Base-by-base conservation (phyloP, 768 basidiomycete species). In the Panus rudis region DNA sequence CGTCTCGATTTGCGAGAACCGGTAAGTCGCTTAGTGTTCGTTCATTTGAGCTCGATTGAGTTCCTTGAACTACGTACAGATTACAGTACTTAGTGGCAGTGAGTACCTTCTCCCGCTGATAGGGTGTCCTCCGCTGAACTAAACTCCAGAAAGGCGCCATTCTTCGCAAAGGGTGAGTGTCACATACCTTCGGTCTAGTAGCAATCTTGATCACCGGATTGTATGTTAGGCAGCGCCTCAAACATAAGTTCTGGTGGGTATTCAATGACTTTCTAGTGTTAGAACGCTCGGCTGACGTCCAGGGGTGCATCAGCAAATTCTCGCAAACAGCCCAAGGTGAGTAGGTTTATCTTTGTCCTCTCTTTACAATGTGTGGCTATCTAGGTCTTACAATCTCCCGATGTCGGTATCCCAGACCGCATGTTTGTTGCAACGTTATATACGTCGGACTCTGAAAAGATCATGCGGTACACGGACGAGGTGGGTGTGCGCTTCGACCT, bases 401-500 rank as follows among this genome's bases (percentile, higher is more conserved):
- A 35, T 42, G 32, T 28, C 34, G 37, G 11, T 25, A 22, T 28
- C 24, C 17, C 57, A 85, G 88, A 92, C 62, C 79, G 80, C 22
- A 65, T 78, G 34, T 92, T 91, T 52, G 79, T 87, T 40, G 88
- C 88, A n/a, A 79, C 84, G 39, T 63, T 92, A 45, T 91, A 78
- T 61, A 86, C 85, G 7, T 82, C 81, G 32, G 84, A 87, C 45
- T 65, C 69, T n/a, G 83, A 85, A 53, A 76, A 69, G 53, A 69
- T 81, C 34, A 81, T 86, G 82, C 71, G 88, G 49, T 92, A 91
- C 54, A 86, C 81, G 1, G 89, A 92, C 57, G 89, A 92, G 67
- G 73, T 67, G 52, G 39, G 32, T 40, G 26, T 25, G 52, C 43
- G 46, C 24, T 46, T 47, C 55, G 55, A 46, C 37, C 19, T 23